These are phyloP conservation scores for Helichrysum umbraculigerum DNA, from an alignment of 129 eudicot genomes.

Conservation along the genomic window DNA sequence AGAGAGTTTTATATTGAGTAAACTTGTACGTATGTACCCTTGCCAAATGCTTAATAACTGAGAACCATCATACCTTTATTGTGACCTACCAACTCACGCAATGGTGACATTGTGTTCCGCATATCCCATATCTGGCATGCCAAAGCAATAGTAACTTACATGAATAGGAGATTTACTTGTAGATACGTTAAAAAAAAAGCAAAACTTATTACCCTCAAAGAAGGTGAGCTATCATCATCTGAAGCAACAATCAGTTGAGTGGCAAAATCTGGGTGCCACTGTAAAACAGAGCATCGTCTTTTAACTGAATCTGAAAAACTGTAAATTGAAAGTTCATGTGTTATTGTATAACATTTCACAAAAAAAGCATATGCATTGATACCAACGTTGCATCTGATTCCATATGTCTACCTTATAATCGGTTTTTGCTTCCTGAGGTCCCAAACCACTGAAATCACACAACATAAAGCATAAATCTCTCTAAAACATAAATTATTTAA, in stretches of 20 bases:
- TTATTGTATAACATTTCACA: neutral
- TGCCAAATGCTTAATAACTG: neutral
- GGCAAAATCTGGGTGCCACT: slow-evolving; percentile 93
- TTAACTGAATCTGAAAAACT: slow-evolving; percentile 80
- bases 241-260: slow-evolving; percentile 90
- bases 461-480: slow-evolving; percentile 14
- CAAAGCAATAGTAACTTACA: slow-evolving; percentile 10
- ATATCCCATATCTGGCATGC: slow-evolving; percentile 94
- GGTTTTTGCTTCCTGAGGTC: slow-evolving; percentile 96
- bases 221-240: slow-evolving; percentile 88
- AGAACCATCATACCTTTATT: slow-evolving; percentile 61
- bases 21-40: neutral
- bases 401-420: slow-evolving; percentile 57
- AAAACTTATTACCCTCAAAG: slow-evolving; percentile 59
- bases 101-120: slow-evolving; percentile 86
- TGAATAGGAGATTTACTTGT: neutral
- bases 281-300: slow-evolving; percentile 95
- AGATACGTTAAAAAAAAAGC: neutral
- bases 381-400: neutral
- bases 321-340: slow-evolving; percentile 25
- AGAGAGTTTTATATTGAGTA: neutral
- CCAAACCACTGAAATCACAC: slow-evolving; percentile 76
- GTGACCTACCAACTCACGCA: slow-evolving; percentile 88
- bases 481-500: slow-evolving; percentile 11
- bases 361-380: neutral